Percentiles rank a stretch among this genome's conserved stretches.
Conservation (phyloP, 1,284 basidiomycete species). For the Moesziomyces sp. region DNA sequence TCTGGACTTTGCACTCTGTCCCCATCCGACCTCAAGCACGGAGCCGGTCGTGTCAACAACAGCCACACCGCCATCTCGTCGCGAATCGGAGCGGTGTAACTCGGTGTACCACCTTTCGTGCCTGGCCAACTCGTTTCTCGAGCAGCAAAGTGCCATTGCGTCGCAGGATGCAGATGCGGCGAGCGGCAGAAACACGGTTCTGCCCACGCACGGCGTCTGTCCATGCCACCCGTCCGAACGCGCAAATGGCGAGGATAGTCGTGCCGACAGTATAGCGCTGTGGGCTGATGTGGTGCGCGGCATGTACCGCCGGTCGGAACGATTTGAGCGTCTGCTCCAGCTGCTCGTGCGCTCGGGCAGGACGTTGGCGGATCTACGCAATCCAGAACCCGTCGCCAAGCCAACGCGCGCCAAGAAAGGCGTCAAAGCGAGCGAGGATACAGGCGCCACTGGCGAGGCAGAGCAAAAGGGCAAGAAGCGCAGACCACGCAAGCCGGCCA, state of each 20-base stretch:
- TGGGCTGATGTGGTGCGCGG: conserved; percentile 54
- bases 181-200: conserved; percentile 21
- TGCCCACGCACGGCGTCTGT: conserved; percentile 50
- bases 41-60: background rate
- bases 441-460: background rate
- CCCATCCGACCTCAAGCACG: conserved; percentile 6
- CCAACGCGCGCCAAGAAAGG: conserved; percentile 3
- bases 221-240: conserved; percentile 11
- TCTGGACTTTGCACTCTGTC: conserved; percentile 34
- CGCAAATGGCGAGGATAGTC: background rate
- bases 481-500: background rate
- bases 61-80: background rate
- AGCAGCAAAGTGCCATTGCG: conserved; percentile 4
- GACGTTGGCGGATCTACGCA: conserved; percentile 15
- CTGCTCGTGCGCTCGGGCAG: conserved; percentile 22
- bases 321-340: conserved; percentile 31
- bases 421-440: background rate
- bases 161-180: conserved; percentile 3
- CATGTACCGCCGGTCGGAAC: conserved; percentile 47
- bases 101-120: conserved; percentile 78
- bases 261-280: background rate
- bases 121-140: conserved; percentile 75
- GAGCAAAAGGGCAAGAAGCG: conserved; percentile 5
- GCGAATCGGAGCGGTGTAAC: conserved; percentile 68
- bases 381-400: conserved; percentile 2